phyloP scores from a whole-genome alignment of 1,139 yeast genomes.

The Pichia sp. region DNA sequence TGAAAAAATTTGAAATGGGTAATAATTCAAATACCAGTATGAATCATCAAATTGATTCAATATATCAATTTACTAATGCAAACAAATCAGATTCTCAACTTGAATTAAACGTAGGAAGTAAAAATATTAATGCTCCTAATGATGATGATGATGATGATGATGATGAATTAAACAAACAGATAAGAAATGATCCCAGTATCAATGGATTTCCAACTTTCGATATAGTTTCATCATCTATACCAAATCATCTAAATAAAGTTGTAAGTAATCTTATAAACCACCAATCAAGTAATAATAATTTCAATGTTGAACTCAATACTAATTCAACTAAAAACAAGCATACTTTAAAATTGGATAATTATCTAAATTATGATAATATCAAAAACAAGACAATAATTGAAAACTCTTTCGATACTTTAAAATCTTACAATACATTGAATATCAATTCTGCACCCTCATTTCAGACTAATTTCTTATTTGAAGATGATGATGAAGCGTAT shows the following conservation, averaged over 20 bases:
- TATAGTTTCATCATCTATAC: background rate
- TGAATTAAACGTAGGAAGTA: background rate
- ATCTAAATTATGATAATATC: too few relatives aligned
- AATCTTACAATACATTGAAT: background rate
- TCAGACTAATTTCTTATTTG: slow-evolving; percentile 16
- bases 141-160: background rate
- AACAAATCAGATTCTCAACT: slow-evolving; percentile 9
- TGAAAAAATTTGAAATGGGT: background rate
- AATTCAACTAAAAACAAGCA: too few relatives aligned
- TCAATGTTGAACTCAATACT: background rate
- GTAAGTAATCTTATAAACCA: background rate
- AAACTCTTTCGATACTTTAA: background rate
- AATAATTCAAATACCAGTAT: background rate
- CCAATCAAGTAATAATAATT: background rate
- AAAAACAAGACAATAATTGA: background rate
- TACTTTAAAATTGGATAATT: too few relatives aligned
- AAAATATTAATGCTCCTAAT: background rate
- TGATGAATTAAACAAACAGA: background rate
- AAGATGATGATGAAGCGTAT: background rate
- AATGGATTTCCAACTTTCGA: background rate
- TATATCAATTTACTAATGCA: background rate
- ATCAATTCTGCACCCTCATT: slow-evolving; percentile 23
- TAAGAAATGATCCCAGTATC: too few relatives aligned
- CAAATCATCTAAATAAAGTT: background rate
- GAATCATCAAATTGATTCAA: background rate